These are phyloP conservation scores for Bretziella fagacearum DNA, from an alignment of 2,329 filamentous ascomycete species.

Conservation along the genomic window DNA sequence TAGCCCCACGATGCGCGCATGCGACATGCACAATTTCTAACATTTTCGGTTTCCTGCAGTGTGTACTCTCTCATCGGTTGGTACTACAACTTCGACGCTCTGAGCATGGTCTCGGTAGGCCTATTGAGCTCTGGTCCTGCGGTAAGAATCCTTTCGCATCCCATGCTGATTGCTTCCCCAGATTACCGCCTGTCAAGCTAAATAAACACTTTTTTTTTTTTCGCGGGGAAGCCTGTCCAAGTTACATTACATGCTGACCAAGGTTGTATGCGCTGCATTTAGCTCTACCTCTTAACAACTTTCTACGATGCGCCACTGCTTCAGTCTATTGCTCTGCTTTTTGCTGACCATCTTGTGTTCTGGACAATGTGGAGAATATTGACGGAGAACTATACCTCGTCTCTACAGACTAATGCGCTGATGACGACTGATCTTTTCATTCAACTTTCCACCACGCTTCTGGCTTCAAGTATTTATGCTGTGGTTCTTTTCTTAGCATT, in stretches of 20 bases:
- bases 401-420: slow-evolving; percentile 47
- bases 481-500: slow-evolving; percentile 54
- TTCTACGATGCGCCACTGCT: slow-evolving; percentile 58
- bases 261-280: background rate
- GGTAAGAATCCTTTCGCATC: slow-evolving; percentile 29
- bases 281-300: slow-evolving; percentile 56
- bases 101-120: slow-evolving; percentile 48
- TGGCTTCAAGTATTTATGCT: slow-evolving; percentile 58
- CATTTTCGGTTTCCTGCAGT: slow-evolving; percentile 5
- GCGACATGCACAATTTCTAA: too few relatives aligned
- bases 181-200: background rate
- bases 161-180: too few relatives aligned
- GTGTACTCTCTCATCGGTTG: slow-evolving; percentile 46
- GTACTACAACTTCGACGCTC: slow-evolving; percentile 56
- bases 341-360: slow-evolving; percentile 1
- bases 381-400: slow-evolving; percentile 21
- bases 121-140: slow-evolving; percentile 59
- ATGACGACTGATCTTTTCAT: slow-evolving; percentile 48
- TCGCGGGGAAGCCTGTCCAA: background rate
- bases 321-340: slow-evolving; percentile 23
- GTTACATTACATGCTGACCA: background rate
- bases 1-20: too few relatives aligned
- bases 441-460: slow-evolving; percentile 45
- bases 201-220: background rate
- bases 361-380: slow-evolving; percentile 34